phyloP scores from a whole-genome alignment of 2,329 filamentous ascomycete species.

The Alternaria metachromatica region DNA sequence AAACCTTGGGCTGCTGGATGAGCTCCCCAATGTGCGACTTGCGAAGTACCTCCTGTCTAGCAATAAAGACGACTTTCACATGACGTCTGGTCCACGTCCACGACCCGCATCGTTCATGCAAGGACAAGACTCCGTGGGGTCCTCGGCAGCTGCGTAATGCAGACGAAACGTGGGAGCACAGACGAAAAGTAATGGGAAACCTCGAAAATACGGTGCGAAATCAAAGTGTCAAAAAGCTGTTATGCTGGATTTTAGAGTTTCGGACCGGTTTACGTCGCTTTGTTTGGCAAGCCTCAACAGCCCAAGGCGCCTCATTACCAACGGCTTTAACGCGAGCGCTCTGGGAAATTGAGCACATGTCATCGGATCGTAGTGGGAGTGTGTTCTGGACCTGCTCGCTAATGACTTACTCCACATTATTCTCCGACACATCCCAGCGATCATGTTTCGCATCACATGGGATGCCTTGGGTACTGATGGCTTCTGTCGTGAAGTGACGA shows the following conservation, averaged over 20 bases:
- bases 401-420: constrained; percentile 5
- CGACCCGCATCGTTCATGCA: not conserved
- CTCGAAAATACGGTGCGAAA: not conserved
- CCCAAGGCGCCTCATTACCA: constrained; percentile 1
- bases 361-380: not conserved
- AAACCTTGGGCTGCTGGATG: not conserved
- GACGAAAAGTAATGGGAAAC: not conserved
- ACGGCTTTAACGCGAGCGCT: not conserved
- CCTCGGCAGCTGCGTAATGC: constrained; percentile 4
- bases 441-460: constrained; percentile 3
- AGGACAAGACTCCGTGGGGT: constrained; percentile 3
- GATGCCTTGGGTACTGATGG: not conserved
- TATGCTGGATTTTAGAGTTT: constrained; percentile 6
- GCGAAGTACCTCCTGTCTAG: not conserved
- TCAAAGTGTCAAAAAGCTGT: not conserved
- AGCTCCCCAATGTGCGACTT: not conserved
- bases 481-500: not conserved
- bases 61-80: not conserved
- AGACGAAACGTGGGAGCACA: constrained; percentile 11
- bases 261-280: constrained; percentile 6
- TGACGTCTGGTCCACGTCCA: not conserved
- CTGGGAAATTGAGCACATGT: constrained; percentile 4
- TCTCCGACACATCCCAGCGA: constrained; percentile 6
- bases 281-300: not conserved
- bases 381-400: constrained; percentile 9